Percentiles rank a stretch among this genome's conserved stretches.
phyloP scores from a whole-genome alignment of 1,139 yeast genomes.

The Candida labiduridarum region DNA sequence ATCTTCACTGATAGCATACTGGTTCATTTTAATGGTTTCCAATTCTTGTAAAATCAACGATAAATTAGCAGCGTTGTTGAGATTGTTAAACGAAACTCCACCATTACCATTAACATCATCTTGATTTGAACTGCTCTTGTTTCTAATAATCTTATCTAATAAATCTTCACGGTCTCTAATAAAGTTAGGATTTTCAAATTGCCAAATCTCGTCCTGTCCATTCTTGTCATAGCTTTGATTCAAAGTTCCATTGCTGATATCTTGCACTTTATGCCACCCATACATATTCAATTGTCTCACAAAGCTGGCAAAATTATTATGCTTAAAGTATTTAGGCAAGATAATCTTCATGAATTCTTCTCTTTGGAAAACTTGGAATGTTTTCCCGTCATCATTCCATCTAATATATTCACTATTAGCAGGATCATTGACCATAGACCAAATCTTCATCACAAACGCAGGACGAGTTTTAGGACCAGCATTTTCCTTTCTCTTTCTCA shows the following conservation, averaged over 20 bases:
- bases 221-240: conserved; percentile 52
- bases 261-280: conserved; percentile 97
- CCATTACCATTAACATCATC: conserved; percentile 28
- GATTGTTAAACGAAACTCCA: conserved; percentile 5
- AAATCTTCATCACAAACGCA: conserved; percentile 87
- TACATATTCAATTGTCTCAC: conserved; percentile 96
- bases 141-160: conserved; percentile 67
- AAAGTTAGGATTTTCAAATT: conserved; percentile 82
- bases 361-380: conserved; percentile 81
- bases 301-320: conserved; percentile 90
- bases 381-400: conserved; percentile 85
- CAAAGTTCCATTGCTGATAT: conserved; percentile 67
- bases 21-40: conserved; percentile 76
- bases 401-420: conserved; percentile 67
- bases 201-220: conserved; percentile 54
- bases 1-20: conserved; percentile 80
- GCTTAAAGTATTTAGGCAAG: conserved; percentile 89
- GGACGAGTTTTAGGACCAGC: conserved; percentile 56
- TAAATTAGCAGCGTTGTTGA: conserved; percentile 43
- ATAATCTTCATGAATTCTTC: conserved; percentile 85
- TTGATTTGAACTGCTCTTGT: conserved; percentile 39
- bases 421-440: conserved; percentile 93
- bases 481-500: conserved; percentile 33
- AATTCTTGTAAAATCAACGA: conserved; percentile 67
- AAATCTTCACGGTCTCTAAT: conserved; percentile 70